Evolutionary conservation across 371 early-diverging fungal genomes (phyloP).

Genomic region (Lichtheimia corymbifera): DNA sequence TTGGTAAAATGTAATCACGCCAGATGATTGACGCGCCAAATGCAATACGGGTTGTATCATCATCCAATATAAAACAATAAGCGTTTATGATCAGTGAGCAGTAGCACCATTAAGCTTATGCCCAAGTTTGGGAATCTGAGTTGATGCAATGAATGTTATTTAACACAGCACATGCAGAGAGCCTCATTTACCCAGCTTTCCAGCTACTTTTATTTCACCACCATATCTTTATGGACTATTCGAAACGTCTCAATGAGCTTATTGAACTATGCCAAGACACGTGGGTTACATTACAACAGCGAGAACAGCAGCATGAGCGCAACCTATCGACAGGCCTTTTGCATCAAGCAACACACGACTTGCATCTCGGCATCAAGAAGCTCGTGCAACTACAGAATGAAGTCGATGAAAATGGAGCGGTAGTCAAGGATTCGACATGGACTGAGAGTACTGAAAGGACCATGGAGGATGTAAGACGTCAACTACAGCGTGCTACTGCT

Average conservation of each 20-base stretch:
- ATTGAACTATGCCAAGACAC: constrained; percentile 18
- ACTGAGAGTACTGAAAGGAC: constrained; percentile 20
- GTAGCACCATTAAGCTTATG: too few relatives aligned
- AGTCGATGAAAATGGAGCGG: constrained; percentile 15
- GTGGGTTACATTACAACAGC: constrained; percentile 14
- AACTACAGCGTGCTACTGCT: constrained; percentile 17
- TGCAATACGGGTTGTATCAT: too few relatives aligned
- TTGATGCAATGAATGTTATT: too few relatives aligned
- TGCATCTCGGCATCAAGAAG: constrained; percentile 25
- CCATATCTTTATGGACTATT: constrained; percentile 17
- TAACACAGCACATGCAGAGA: too few relatives aligned
- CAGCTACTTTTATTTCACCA: not conserved
- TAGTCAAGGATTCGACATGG: constrained; percentile 23
- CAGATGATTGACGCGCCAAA: too few relatives aligned
- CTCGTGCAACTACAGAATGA: constrained; percentile 24
- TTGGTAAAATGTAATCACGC: too few relatives aligned
- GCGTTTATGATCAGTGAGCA: too few relatives aligned
- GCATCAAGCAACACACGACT: constrained; percentile 11
- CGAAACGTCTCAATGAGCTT: constrained; percentile 14
- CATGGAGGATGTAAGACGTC: constrained; percentile 28
- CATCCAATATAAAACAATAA: too few relatives aligned
- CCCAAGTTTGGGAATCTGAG: too few relatives aligned
- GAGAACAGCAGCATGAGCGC: constrained; percentile 3
- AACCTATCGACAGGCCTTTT: not conserved
- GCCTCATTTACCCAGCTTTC: too few relatives aligned